Conservation (phyloP, 352 stramenopile genomes). For the Halophytophthora polymorphica region DNA sequence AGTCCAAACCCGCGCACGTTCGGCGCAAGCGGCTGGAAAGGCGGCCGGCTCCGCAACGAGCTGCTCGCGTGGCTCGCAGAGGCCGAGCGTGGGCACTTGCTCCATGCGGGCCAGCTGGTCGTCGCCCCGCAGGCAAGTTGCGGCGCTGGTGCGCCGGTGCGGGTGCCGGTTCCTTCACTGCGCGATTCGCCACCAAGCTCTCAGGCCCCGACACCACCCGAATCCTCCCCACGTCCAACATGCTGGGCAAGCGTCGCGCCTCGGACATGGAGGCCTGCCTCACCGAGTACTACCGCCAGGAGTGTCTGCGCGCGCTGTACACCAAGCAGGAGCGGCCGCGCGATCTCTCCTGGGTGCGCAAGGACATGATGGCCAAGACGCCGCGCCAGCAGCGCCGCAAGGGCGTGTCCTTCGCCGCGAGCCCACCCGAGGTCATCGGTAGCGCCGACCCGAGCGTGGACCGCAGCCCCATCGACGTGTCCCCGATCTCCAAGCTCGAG, state of each 20-base stretch:
- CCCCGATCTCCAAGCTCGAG: slow-evolving; percentile 72
- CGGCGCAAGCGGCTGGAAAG: slow-evolving; percentile 42
- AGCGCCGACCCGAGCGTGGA: slow-evolving; percentile 64
- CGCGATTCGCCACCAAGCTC: slow-evolving; percentile 34
- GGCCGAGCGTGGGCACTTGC: neutral
- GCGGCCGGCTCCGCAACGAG: slow-evolving; percentile 5
- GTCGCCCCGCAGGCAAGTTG: neutral
- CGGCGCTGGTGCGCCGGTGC: neutral
- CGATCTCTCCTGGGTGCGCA: slow-evolving; percentile 45
- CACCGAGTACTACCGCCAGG: slow-evolving; percentile 82
- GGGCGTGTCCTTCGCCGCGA: slow-evolving; percentile 64
- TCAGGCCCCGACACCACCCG: slow-evolving; percentile 19
- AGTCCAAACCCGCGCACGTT: slow-evolving; percentile 33
- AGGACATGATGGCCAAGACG: slow-evolving; percentile 45
- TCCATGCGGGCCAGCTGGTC: neutral
- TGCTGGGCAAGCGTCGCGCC: slow-evolving; percentile 72
- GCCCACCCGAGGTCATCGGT: slow-evolving; percentile 64
- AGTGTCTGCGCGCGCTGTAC: slow-evolving; percentile 76
- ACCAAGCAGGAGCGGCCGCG: slow-evolving; percentile 47
- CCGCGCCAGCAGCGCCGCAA: slow-evolving; percentile 31
- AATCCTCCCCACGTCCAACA: slow-evolving; percentile 22
- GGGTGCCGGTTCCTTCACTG: slow-evolving; percentile 27
- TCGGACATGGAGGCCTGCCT: slow-evolving; percentile 70
- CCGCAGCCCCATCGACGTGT: slow-evolving; percentile 71
- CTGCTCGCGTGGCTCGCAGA: neutral